These are phyloP conservation scores for Cercospora beticola DNA, from an alignment of 2,329 filamentous ascomycete genomes.

Conservation along the genomic window DNA sequence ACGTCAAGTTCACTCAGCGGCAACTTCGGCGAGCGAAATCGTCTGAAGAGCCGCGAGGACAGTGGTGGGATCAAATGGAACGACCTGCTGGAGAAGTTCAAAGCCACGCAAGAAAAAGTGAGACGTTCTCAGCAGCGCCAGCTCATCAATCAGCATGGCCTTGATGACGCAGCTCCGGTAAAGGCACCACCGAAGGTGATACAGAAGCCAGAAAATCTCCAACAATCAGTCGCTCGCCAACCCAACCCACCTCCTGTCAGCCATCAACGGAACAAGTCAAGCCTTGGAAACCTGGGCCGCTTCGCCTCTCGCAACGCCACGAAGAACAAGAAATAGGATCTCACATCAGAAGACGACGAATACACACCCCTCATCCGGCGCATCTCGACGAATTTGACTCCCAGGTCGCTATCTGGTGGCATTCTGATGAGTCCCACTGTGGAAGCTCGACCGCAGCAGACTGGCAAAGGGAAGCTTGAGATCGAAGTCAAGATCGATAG, in stretches of 20 bases:
- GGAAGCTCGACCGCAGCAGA: background rate
- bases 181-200: slow-evolving; percentile 25
- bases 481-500: slow-evolving; percentile 1
- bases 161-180: slow-evolving; percentile 26
- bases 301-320: slow-evolving; percentile 1
- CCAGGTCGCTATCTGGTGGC: background rate
- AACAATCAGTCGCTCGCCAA: slow-evolving; percentile 21
- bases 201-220: slow-evolving; percentile 4
- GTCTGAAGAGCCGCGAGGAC: slow-evolving; percentile 73
- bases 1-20: slow-evolving; percentile 38
- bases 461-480: slow-evolving; percentile 7
- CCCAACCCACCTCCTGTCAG: slow-evolving; percentile 13
- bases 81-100: slow-evolving; percentile 93
- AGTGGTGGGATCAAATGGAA: slow-evolving; percentile 71
- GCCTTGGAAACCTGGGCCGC: slow-evolving; percentile 40
- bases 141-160: slow-evolving; percentile 28
- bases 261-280: slow-evolving; percentile 39
- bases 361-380: background rate
- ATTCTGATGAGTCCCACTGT: background rate
- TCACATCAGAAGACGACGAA: background rate
- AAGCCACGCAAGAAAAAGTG: slow-evolving; percentile 81
- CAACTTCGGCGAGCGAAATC: slow-evolving; percentile 59
- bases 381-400: background rate
- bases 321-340: background rate
- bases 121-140: slow-evolving; percentile 61